Evolutionary conservation across 208 protist species (phyloP).

Genomic region (Entamoeba histolytica): DNA sequence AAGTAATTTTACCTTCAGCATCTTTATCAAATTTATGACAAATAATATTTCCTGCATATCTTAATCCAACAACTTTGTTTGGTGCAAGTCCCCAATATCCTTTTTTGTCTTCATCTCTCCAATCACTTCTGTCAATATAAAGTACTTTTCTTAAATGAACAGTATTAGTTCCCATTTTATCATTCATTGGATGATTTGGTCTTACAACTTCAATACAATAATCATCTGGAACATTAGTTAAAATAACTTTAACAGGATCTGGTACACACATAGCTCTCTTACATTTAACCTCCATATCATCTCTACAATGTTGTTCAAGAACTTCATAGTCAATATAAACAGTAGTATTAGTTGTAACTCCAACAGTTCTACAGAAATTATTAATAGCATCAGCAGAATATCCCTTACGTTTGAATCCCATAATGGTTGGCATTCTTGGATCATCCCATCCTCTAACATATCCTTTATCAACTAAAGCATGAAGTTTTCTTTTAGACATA

Average conservation of each 20-base stretch:
- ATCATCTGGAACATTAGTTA: constrained; percentile 56
- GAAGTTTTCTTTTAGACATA: constrained; percentile 89
- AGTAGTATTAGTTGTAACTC: constrained; percentile 51
- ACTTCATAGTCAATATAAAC: constrained; percentile 56
- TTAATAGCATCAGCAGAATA: constrained; percentile 84
- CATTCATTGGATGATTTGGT: constrained; percentile 71
- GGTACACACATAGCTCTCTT: constrained; percentile 60
- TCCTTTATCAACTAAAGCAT: constrained; percentile 67
- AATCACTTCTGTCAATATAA: constrained; percentile 88
- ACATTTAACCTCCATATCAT: constrained; percentile 67
- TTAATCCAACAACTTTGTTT: background rate
- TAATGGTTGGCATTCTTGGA: constrained; percentile 74
- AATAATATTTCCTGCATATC: constrained; percentile 1
- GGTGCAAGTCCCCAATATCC: background rate
- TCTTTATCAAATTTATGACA: constrained; percentile 10
- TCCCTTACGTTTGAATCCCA: constrained; percentile 76
- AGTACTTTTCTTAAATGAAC: constrained; percentile 62
- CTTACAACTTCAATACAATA: constrained; percentile 46
- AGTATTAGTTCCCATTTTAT: constrained; percentile 46
- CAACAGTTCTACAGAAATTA: constrained; percentile 73
- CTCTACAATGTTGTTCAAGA: constrained; percentile 69
- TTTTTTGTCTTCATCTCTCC: constrained; percentile 36
- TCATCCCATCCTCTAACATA: constrained; percentile 84
- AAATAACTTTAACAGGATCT: constrained; percentile 72
- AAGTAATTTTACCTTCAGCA: background rate